These are phyloP conservation scores for Sclerotiophoma versabilis DNA, from an alignment of 2,329 filamentous ascomycete species.

Conservation along the genomic window DNA sequence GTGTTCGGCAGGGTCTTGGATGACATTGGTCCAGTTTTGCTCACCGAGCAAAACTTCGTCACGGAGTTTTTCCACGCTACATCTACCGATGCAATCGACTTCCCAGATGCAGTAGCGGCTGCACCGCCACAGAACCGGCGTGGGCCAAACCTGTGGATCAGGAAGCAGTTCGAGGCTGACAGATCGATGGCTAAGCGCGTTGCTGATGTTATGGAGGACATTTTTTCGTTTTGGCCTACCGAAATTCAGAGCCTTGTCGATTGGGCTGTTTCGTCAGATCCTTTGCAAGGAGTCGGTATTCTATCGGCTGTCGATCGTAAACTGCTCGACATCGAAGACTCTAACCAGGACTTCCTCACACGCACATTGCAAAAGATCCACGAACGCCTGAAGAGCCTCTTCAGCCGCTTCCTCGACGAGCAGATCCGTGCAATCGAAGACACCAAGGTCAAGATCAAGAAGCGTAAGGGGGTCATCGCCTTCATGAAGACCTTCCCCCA, in stretches of 20 bases:
- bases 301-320: conserved; percentile 82
- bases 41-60: conserved; percentile 95
- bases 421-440: conserved; percentile 96
- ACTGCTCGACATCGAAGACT: conserved; percentile 79
- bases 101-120: conserved; percentile 77
- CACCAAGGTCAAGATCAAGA: conserved; percentile 98
- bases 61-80: conserved; percentile 96
- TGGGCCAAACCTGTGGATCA: conserved; percentile 74
- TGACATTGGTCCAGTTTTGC: conserved; percentile 81
- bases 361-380: conserved; percentile 81
- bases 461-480: conserved; percentile 93
- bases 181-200: conserved; percentile 84
- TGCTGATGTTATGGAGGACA: conserved; percentile 84
- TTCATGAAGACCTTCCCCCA: conserved; percentile 94
- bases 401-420: conserved; percentile 89
- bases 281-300: conserved; percentile 89
- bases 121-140: conserved; percentile 71
- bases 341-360: conserved; percentile 90
- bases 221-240: conserved; percentile 81
- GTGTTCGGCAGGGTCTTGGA: conserved; percentile 81
- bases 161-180: conserved; percentile 86
- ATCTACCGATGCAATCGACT: conserved; percentile 82
- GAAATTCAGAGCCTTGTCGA: conserved; percentile 83
- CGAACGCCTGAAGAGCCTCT: conserved; percentile 74
- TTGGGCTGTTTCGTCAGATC: conserved; percentile 81